Evolutionary conservation across 805 yeast species (phyloP), one percentile per base, ranked within the genome.

Genomic region (Wickerhamomyces chaumierensis): DNA sequence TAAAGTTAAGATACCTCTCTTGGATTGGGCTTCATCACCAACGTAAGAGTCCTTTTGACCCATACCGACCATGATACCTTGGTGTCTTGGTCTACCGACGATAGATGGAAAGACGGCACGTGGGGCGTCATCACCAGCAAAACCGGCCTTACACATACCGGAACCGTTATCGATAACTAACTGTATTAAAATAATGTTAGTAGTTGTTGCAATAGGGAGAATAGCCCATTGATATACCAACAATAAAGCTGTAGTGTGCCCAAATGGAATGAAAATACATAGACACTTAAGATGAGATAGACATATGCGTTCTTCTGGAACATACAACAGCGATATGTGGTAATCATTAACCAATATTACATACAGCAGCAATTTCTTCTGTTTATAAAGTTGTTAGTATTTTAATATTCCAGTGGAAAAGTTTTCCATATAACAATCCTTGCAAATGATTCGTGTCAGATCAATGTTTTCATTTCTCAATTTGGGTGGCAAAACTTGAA

Each of bases 71-170:
- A 88, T 88, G 77, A 87, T 88, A 81, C 97, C 97, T 71, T 92
- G 97, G 69, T 92, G 98, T 80, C 95, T 88, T 75, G 98, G 97
- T 75, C 98, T 92, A 74, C 98, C 98, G 52, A 90, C 98, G 62
- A 92, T 90, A 48, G 97, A 92, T 63, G 98, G 98, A 90, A 92
- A 92, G 57, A 92, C 98, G 61, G 98, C 97, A 70, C 96, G 84
- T 65, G 98, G 98, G 52, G 97, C 97, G 75, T 92, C 98, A 65
- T 92, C 97, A 76, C 98, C 98, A 79, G 98, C 97, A 67, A 88
- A 92, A 72, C 98, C 98, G 90, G 98, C 98, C 69, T 92, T 92
- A 81, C 98, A 92, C 97, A 92, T 92, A 79, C 98, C 98, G 64
- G 98, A 92, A 75, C 98, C 98, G 74, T 90, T 90, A 69, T 90